Base-by-base conservation (phyloP, 2,329 filamentous ascomycete species). In the Paramyrothecium roridum region DNA sequence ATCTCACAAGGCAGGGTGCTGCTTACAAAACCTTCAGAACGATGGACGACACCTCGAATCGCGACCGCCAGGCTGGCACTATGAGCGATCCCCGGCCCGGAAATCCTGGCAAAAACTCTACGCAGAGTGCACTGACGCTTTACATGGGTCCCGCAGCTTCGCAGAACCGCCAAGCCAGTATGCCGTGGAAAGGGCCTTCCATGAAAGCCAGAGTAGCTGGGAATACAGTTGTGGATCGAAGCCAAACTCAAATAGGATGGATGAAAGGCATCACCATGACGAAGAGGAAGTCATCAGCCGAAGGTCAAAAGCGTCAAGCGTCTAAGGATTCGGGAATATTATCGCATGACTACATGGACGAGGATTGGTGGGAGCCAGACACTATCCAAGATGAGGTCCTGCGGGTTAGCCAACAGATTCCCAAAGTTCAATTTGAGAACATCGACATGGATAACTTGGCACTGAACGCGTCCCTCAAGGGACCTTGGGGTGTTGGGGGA, bases 11-110 rank as follows among this genome's bases (percentile, higher is more conserved):
- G n/a, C 87, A 87, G 68, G 92, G 92, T 12, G 91, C 93, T 7
- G 76, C 81, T 2, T 97, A 97, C 76, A 90, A 89, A 69, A 93
- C 90, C 0, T 97, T 93, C 65, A 86, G 90, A 48, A 86, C 91
- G 45, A 80, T 89, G 20, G 87, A 89, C 53, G 83, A 84, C 54
- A 76, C 75, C 50, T 70, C 78, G 43, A 78, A 79, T 49, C 76
- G 80, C 22, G 85, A 88, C 55, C 84, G 84, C 57, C 81, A 81
- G 61, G 74, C 73, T 45, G 78, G 82, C 2, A 87, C 83, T 1
- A 87, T 87, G 79, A 87, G 81, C 57, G 83, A 85, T 58, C 76
- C 81, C 47, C 79, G 80, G 33, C 78, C 81, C 2, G 71, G 71
- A 30, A 77, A 71, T 51, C 72, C 75, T 19, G 73, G 72, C 8